Evolutionary conservation across 2,329 filamentous ascomycete species (phyloP).

Genomic region (Dactylellina cionopaga): DNA sequence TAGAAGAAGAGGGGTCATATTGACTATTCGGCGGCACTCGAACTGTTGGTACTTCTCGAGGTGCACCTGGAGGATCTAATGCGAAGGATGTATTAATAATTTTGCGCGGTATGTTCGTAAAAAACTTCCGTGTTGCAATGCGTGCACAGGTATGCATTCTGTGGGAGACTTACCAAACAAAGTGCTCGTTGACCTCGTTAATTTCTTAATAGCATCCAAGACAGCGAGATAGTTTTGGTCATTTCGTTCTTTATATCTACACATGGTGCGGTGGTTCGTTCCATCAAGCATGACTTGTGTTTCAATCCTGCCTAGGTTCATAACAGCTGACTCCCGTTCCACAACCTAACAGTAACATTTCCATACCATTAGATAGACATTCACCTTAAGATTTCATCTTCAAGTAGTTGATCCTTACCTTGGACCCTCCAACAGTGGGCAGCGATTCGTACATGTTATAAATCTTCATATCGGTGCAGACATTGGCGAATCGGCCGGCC

Average conservation of each 20-base stretch:
- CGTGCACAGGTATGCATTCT: not conserved
- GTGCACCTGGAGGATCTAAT: conserved; percentile 28
- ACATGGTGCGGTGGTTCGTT: conserved; percentile 44
- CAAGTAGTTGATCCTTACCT: conserved; percentile 15
- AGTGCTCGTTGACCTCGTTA: conserved; percentile 39
- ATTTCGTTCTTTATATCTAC: conserved; percentile 31
- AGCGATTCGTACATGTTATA: conserved; percentile 48
- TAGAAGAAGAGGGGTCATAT: conserved; percentile 28
- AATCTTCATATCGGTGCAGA: conserved; percentile 45
- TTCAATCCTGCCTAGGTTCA: conserved; percentile 42
- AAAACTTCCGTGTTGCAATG: no score
- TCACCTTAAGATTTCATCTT: no score
- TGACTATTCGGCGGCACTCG: not conserved
- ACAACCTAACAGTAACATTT: conserved; percentile 37
- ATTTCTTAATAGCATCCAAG: conserved; percentile 37
- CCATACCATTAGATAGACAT: no score
- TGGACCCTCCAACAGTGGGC: conserved; percentile 22
- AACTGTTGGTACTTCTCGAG: not conserved
- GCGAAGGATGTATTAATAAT: no score
- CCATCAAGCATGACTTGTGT: conserved; percentile 45
- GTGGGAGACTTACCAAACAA: conserved; percentile 26
- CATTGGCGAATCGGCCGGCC: conserved; percentile 36
- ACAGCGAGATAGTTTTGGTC: conserved; percentile 44
- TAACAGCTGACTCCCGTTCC: conserved; percentile 39
- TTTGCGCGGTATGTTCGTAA: no score